Conservation (phyloP, 768 basidiomycete species). For the Leccinum arenicola region DNA sequence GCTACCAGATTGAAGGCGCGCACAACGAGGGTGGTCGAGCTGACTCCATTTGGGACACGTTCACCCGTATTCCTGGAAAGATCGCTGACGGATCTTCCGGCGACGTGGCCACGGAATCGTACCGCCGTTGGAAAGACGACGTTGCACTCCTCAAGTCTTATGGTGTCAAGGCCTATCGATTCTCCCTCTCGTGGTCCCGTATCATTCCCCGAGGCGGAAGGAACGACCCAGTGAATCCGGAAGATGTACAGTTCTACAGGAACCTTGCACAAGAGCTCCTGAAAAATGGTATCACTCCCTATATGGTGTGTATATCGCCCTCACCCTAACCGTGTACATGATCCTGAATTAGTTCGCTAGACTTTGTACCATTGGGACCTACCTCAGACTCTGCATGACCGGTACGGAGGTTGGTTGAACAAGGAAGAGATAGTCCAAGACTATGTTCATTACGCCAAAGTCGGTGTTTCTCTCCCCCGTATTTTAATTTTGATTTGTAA, state of each 20-base stretch:
- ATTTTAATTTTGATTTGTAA: background rate
- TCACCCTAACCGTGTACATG: background rate
- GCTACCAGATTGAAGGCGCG: constrained; percentile 79
- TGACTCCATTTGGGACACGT: constrained; percentile 78
- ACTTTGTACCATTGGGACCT: background rate
- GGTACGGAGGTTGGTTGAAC: background rate
- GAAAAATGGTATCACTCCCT: constrained; percentile 63
- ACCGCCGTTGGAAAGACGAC: constrained; percentile 68
- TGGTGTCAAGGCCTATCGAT: constrained; percentile 74
- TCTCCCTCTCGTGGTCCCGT: constrained; percentile 77
- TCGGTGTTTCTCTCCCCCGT: constrained; percentile 6
- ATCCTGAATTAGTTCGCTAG: background rate
- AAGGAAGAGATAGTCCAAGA: constrained; percentile 43
- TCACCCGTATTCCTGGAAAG: constrained; percentile 66
- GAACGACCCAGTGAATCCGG: constrained; percentile 67
- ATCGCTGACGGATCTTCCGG: constrained; percentile 68
- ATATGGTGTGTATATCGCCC: constrained; percentile 45
- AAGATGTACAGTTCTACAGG: constrained; percentile 71
- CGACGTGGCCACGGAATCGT: constrained; percentile 75
- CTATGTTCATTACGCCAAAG: constrained; percentile 60
- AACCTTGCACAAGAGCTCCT: constrained; percentile 68
- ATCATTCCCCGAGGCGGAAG: constrained; percentile 74
- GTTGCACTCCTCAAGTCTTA: constrained; percentile 59
- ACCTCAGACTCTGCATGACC: background rate
- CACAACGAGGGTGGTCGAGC: constrained; percentile 59